Conservation (phyloP, 345 rosid genomes). For the Capsella bursapastoris region DNA sequence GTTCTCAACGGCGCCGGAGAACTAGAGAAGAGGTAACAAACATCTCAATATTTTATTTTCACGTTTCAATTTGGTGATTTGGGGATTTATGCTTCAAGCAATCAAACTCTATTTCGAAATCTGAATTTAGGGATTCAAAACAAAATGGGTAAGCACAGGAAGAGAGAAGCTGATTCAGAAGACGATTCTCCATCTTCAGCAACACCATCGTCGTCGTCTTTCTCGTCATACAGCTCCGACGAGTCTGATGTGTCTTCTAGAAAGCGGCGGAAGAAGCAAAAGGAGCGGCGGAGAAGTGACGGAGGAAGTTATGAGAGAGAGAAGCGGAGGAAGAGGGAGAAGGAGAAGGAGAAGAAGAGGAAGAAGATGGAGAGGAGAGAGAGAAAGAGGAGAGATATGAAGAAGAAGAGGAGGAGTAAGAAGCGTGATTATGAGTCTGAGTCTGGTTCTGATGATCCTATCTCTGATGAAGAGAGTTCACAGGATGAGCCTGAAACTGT, state of each 20-base stretch:
- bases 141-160: constrained; percentile 43
- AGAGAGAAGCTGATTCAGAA: constrained; percentile 48
- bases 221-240: constrained; percentile 46
- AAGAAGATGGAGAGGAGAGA: constrained; percentile 45
- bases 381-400: constrained; percentile 52
- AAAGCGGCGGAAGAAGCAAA: constrained; percentile 48
- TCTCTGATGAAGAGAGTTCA: constrained; percentile 43
- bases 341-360: constrained; percentile 42
- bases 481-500: constrained; percentile 52
- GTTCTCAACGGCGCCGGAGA: constrained; percentile 84
- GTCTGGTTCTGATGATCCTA: constrained; percentile 42
- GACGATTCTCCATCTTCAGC: constrained; percentile 46
- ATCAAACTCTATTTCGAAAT: neutral
- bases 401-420: constrained; percentile 50
- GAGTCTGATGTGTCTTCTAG: constrained; percentile 55
- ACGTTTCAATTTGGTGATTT: constrained; percentile 7
- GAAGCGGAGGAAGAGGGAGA: constrained; percentile 55
- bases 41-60: neutral
- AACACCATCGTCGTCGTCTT: constrained; percentile 41
- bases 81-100: neutral
- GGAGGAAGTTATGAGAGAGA: constrained; percentile 57
- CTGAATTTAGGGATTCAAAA: constrained; percentile 30
- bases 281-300: constrained; percentile 49
- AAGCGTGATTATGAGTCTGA: constrained; percentile 46
- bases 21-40: constrained; percentile 53